Evolutionary conservation across 768 basidiomycete species (phyloP).

Genomic region (Rhodotorula sphaerocarpa): DNA sequence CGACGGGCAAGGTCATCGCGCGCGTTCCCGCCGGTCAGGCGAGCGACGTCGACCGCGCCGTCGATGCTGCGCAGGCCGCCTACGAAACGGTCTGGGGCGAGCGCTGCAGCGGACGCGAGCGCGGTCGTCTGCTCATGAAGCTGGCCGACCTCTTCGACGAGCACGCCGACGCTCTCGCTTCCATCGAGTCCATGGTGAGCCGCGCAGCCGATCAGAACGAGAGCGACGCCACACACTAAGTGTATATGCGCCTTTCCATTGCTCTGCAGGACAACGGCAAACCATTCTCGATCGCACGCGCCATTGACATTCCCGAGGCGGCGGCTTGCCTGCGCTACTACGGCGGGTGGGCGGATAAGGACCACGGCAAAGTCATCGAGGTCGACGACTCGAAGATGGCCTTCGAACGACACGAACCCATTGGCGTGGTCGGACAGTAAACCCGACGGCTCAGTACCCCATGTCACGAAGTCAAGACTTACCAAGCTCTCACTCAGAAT

Average conservation of each 20-base stretch:
- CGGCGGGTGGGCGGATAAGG: constrained; percentile 84
- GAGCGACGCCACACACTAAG: too few relatives aligned
- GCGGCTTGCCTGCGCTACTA: constrained; percentile 55
- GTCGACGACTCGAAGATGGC: constrained; percentile 54
- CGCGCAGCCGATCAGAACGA: too few relatives aligned
- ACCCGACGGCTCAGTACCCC: neutral
- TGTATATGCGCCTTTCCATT: too few relatives aligned
- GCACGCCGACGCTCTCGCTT: constrained; percentile 58
- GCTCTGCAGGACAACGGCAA: constrained; percentile 52
- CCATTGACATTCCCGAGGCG: constrained; percentile 41
- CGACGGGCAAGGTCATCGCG: constrained; percentile 60
- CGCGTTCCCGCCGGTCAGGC: constrained; percentile 38
- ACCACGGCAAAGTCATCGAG: constrained; percentile 59
- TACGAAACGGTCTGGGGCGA: constrained; percentile 64
- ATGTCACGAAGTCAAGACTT: neutral
- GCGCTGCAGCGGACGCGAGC: constrained; percentile 51
- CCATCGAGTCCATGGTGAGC: constrained; percentile 52
- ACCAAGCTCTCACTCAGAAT: neutral
- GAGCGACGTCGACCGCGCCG: constrained; percentile 66
- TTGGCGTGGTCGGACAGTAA: constrained; percentile 46
- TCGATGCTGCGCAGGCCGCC: constrained; percentile 57
- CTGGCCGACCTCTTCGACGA: constrained; percentile 59
- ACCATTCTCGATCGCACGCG: constrained; percentile 47
- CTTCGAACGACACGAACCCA: constrained; percentile 63
- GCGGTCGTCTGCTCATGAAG: constrained; percentile 49